Evolutionary conservation across 2,329 filamentous ascomycete genomes (phyloP), one percentile per base, ranked within the genome.

Genomic region (Trichoderma sp.): DNA sequence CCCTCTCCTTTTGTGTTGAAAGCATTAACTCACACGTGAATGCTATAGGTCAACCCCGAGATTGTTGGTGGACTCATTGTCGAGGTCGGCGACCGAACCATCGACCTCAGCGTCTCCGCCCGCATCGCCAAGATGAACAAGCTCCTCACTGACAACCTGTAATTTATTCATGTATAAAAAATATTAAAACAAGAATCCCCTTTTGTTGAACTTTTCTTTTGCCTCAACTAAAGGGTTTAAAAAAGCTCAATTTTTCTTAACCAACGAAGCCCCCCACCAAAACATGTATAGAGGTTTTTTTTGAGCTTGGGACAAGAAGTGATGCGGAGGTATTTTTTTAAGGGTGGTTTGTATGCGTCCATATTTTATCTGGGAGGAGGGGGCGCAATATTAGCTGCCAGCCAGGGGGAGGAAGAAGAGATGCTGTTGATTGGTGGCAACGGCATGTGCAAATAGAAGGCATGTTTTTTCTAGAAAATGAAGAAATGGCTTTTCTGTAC

Each of bases 111-210:
- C 85, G 95, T 99, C 80, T 95, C 95, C 64, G 88, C 93, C 82
- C 97, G 95, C 89, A 92, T 99, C 84, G 89, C 93, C 83, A 97
- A 94, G 91, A 93, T 99, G 90, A 99, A 99, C 93, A 99, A 98
- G 92, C 91, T 97, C 83, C 92, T 99, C 82, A 95, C 89, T 78
- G 96, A 99, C 86, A 89, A 92, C 84, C 88, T 99, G 93, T 99
- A 97, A 77, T 70, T 71, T 71, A 73, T 73, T 64, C 39, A 71
- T 71, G 68, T 71, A 71, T 50, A 66, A 74, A 63, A 62, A 53
- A 53, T 17, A 68, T 28, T 28, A 62, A 69, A 69, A 43, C 34
- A 74, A 71, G 72, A 71, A 73, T 71, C 74, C 74, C 75, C 76
- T 77, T 76, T 76, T 75, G 78, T 73, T 75, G 63, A 58, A 58